phyloP scores from a whole-genome alignment of 805 yeast species.

The Saturnispora zaruensis region DNA sequence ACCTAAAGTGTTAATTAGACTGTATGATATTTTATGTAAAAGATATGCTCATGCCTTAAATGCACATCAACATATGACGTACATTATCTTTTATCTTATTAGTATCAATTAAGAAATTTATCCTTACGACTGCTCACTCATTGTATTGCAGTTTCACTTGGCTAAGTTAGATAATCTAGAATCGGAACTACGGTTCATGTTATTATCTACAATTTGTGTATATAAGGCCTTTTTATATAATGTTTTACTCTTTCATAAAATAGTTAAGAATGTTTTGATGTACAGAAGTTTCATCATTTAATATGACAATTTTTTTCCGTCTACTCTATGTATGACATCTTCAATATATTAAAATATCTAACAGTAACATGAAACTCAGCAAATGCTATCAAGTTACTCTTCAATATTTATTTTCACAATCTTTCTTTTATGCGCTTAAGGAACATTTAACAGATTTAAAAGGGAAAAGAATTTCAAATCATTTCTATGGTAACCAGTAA shows the following conservation, averaged over 20 bases:
- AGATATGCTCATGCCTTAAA: neutral
- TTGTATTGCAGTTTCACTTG: neutral
- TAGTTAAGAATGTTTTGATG: too few species aligned
- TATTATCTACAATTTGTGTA: neutral
- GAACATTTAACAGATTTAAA: too few species aligned
- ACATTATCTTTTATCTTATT: neutral
- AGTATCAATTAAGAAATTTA: neutral
- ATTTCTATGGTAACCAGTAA: too few species aligned
- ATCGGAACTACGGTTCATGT: neutral
- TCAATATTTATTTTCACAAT: too few species aligned
- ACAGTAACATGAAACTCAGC: too few species aligned
- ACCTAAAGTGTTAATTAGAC: neutral
- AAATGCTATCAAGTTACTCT: too few species aligned
- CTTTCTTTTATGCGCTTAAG: too few species aligned
- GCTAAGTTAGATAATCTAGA: neutral
- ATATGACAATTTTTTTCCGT: too few species aligned
- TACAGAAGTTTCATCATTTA: too few species aligned
- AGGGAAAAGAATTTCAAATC: too few species aligned
- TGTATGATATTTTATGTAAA: neutral
- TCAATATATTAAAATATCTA: too few species aligned
- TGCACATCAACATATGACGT: neutral
- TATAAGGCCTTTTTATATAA: neutral
- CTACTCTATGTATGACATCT: too few species aligned
- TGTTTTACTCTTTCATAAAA: neutral
- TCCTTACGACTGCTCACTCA: neutral